These are phyloP conservation scores for Senecio squalidus DNA, from an alignment of 140 eudicot genomes.

Conservation along the genomic window DNA sequence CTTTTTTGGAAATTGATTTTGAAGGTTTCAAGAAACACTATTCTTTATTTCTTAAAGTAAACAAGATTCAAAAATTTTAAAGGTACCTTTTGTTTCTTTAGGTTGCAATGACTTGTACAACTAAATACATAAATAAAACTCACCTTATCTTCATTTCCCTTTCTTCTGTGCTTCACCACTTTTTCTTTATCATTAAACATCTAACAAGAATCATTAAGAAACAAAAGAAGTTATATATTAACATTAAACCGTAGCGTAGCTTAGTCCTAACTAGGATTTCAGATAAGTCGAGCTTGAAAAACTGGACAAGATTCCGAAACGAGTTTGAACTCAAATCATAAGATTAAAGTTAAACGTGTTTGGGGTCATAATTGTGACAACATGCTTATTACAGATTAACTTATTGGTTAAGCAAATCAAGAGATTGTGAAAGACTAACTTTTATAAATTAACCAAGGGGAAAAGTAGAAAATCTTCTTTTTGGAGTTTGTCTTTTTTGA, in stretches of 20 bases:
- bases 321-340: neutral
- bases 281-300: too few species aligned
- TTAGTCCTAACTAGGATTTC: too few species aligned
- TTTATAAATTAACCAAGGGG: constrained; percentile 22
- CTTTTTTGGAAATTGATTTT: constrained; percentile 39
- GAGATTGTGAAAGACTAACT: constrained; percentile 14
- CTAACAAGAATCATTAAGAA: too few species aligned
- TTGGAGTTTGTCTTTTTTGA: constrained; percentile 32
- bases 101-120: constrained; percentile 38
- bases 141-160: constrained; percentile 10
- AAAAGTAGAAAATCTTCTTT: constrained; percentile 32
- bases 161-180: constrained; percentile 18
- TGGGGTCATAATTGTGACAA: neutral
- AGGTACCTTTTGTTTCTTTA: constrained; percentile 38
- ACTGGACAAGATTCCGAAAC: neutral
- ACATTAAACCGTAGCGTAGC: neutral
- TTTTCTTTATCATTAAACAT: constrained; percentile 13
- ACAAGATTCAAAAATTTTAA: constrained; percentile 46
- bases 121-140: constrained; percentile 2
- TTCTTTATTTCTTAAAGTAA: constrained; percentile 47
- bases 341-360: neutral
- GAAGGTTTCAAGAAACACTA: constrained; percentile 51
- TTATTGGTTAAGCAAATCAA: constrained; percentile 15
- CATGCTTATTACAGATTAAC: constrained; percentile 10
- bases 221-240: too few species aligned